phyloP scores from a whole-genome alignment of 192 early-diverging fungal genomes.

The Pilaira anomala region DNA sequence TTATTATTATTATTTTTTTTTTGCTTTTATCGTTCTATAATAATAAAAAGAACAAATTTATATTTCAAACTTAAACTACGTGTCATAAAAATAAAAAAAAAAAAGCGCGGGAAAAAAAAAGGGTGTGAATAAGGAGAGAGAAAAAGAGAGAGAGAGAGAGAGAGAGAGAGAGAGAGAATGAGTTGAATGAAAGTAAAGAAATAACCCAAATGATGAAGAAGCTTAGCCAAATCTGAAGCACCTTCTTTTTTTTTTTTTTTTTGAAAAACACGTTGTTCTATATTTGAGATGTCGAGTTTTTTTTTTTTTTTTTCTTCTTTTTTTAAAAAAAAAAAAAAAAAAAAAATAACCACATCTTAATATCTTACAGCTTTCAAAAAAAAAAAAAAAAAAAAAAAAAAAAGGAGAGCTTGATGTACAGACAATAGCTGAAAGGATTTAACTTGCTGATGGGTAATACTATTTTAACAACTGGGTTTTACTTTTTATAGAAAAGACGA shows the following conservation, averaged over 20 bases:
- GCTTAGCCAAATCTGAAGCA: constrained; percentile 1
- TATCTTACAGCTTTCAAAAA: neutral
- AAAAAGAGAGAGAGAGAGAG: too few relatives aligned
- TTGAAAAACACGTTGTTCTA: neutral
- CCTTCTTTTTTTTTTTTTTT: neutral
- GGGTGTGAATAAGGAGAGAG: too few relatives aligned
- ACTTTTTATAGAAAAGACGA: too few relatives aligned
- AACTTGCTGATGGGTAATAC: too few relatives aligned
- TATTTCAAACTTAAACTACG: too few relatives aligned
- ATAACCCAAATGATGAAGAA: neutral
- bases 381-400: neutral
- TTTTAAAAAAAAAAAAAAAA: constrained; percentile 1
- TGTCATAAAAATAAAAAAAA: too few relatives aligned
- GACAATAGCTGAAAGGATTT: constrained; percentile 2
- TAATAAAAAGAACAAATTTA: neutral
- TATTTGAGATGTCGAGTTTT: neutral
- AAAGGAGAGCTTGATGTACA: neutral
- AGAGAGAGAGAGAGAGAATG: too few relatives aligned
- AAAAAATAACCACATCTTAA: neutral
- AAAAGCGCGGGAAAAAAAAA: too few relatives aligned
- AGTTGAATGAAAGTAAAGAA: neutral
- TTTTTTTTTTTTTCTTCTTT: constrained; percentile 2
- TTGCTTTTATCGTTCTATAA: too few relatives aligned
- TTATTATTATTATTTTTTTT: too few relatives aligned
- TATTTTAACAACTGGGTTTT: too few relatives aligned